Conservation (phyloP, 163 green algal species). For the Coccomyxa subellipsoidea region DNA sequence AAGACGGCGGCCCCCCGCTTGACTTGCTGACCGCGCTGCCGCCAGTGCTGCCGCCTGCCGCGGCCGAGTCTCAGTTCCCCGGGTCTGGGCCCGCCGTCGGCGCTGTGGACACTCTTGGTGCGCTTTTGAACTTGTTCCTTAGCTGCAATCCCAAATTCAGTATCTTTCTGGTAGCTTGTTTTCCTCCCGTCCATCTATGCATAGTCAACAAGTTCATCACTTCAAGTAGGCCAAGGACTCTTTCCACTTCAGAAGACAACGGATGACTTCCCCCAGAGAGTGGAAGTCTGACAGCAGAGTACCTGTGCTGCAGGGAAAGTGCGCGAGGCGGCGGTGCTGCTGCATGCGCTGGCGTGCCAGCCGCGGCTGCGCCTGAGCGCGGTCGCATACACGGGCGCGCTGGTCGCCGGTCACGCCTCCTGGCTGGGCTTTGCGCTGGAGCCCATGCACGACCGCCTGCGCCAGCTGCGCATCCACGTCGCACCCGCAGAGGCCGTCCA, state of each 20-base stretch:
- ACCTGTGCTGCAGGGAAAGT: not conserved
- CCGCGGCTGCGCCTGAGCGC: constrained; percentile 28
- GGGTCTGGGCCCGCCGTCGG: not conserved
- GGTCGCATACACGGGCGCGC: constrained; percentile 16
- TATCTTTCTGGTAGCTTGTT: not conserved
- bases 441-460: constrained; percentile 28
- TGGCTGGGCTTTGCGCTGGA: constrained; percentile 42
- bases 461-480: not conserved
- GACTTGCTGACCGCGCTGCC: not conserved
- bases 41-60: not conserved
- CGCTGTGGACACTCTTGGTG: not conserved
- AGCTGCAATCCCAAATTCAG: not conserved
- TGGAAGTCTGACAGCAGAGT: constrained; percentile 8
- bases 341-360: constrained; percentile 32
- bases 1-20: not conserved
- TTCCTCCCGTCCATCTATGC: not conserved
- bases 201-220: too few species aligned
- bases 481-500: constrained; percentile 19
- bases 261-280: too few species aligned
- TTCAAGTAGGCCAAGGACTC: too few species aligned
- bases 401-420: constrained; percentile 42
- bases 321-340: constrained; percentile 21
- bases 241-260: too few species aligned
- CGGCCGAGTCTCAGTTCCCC: not conserved
- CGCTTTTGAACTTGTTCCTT: too few species aligned